Base-by-base conservation (phyloP, 2,329 filamentous ascomycete species). In the Exophiala lecanii-corni region DNA sequence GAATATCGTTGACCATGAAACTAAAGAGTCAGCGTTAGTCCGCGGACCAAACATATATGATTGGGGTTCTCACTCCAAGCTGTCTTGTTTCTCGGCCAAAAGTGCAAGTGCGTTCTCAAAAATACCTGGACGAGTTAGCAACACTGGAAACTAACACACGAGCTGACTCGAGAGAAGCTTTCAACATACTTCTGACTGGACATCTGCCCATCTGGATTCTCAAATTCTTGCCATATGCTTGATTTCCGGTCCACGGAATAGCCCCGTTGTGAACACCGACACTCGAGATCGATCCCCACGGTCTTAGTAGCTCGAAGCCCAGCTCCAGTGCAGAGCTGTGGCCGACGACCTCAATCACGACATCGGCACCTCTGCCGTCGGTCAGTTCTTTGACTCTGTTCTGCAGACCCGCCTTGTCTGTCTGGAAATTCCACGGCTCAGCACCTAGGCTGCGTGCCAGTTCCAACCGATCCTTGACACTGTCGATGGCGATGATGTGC, bases 301-400 rank as follows among this genome's bases (percentile, higher is more conserved):
- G 82, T 39, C 84, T 73, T 41, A 89, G 62, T 13, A 88, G 62
- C 25, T 87, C 82, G 61, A 81, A 88, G 0, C 78, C 83, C 19
- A 81, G 85, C 57, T 73, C 76, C 58, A 89, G 63, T 2, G 84
- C 84, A 21, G 80, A 75, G 39, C 78, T 80, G 47, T 82, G 65
- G 0, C 84, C 84, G 19, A 89, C 84, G 6, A 86, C 82, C 62
- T 89, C 84, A 53, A 95, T 80, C 2, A 92, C 81, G 15, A 86
- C 79, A 66, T 95, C 89, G 10, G 89, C 89, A 4, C 89, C 89
- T 21, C 89, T 74, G 5, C 87, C 88, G 12, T 84, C 73, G 0
- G 86, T 92, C 36, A 82, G 75, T 54, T 86, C 82, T 58, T 80
- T 81, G 43, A 94, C 81, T 43, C 83, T 76, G 53, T 75, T 72